phyloP scores from a whole-genome alignment of 192 early-diverging fungal genomes.

The Coemansia sp. region DNA sequence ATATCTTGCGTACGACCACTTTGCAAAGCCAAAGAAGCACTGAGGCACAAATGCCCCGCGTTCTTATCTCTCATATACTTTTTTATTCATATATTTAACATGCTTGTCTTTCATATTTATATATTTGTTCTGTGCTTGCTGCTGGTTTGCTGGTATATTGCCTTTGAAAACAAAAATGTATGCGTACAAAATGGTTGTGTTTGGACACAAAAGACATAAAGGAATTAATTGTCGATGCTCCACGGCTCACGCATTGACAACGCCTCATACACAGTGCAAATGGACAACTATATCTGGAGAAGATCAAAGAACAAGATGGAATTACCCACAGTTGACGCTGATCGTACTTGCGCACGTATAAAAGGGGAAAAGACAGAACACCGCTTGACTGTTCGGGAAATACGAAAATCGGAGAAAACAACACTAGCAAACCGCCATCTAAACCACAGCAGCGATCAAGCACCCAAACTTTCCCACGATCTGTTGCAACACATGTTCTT shows the following conservation, averaged over 20 bases:
- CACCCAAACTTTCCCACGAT: conserved; percentile 23
- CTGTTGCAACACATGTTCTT: not conserved
- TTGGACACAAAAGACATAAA: no score
- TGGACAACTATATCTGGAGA: not conserved
- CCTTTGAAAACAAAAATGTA: no score
- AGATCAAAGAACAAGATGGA: not conserved
- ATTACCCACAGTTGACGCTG: not conserved
- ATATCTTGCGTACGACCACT: conserved; percentile 68
- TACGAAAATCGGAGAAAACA: not conserved
- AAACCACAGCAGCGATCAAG: not conserved
- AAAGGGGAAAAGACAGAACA: not conserved
- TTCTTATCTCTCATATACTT: not conserved
- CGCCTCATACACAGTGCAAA: no score
- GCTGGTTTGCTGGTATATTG: not conserved
- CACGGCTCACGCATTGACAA: no score
- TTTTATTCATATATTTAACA: not conserved
- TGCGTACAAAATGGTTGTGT: no score
- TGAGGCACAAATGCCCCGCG: not conserved
- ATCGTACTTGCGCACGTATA: not conserved
- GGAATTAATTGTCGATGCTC: no score
- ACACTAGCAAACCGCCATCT: not conserved
- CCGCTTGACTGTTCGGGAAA: not conserved
- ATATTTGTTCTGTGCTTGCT: no score
- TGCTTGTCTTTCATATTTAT: conserved; percentile 2
- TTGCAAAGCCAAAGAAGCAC: conserved; percentile 49